phyloP scores from a whole-genome alignment of 352 stramenopile genomes.

The Phytophthora tubulina region DNA sequence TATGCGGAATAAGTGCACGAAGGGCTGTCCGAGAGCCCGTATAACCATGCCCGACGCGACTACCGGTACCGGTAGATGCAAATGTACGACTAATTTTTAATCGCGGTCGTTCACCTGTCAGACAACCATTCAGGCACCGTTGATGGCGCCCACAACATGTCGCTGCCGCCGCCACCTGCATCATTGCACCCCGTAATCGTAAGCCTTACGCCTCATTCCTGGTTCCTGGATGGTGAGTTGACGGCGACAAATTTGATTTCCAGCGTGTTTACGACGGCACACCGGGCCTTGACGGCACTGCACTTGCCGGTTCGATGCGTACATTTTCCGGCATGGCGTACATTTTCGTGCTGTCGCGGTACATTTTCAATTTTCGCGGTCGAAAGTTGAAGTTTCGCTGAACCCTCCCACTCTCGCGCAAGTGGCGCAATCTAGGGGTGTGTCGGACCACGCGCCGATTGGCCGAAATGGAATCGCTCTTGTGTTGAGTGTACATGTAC shows the following conservation, averaged over 20 bases:
- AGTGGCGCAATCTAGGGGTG: conserved; percentile 21
- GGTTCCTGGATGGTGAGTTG: conserved; percentile 8
- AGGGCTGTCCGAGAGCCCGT: too few relatives aligned
- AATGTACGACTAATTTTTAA: neutral
- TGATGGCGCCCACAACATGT: conserved; percentile 11
- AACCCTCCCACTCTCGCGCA: conserved; percentile 18
- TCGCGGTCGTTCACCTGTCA: too few relatives aligned
- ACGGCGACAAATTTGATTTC: conserved; percentile 2
- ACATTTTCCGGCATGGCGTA: conserved; percentile 3
- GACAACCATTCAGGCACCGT: too few relatives aligned
- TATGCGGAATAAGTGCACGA: too few relatives aligned
- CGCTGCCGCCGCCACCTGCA: neutral
- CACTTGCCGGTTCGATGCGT: neutral
- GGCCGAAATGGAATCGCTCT: conserved; percentile 3
- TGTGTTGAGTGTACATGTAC: too few relatives aligned
- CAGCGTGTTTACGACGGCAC: conserved; percentile 9
- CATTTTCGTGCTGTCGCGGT: neutral
- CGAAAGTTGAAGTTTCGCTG: conserved; percentile 32
- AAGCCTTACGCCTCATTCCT: neutral
- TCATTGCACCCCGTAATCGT: too few relatives aligned
- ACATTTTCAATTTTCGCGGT: conserved; percentile 24
- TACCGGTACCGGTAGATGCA: too few relatives aligned
- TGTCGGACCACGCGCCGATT: conserved; percentile 23
- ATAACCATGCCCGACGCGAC: too few relatives aligned
- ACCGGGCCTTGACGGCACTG: neutral